Evolutionary conservation across 352 stramenopile species (phyloP).

Genomic region (Globisporangium paroecandrum): DNA sequence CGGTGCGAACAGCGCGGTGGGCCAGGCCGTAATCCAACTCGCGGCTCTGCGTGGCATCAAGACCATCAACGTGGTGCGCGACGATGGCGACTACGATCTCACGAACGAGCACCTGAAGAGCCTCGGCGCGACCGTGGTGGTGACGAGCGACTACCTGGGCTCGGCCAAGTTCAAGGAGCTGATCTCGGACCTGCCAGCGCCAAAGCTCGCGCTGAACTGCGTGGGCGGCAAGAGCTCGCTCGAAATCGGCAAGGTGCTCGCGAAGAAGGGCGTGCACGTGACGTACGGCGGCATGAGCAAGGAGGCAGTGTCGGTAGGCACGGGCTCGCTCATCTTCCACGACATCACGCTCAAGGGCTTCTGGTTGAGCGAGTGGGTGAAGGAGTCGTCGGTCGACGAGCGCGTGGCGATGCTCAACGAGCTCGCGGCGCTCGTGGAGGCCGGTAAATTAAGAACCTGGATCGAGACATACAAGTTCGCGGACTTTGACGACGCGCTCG

Average conservation of each 20-base stretch:
- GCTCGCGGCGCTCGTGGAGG: conserved; percentile 60
- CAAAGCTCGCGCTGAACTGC: conserved; percentile 84
- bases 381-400: conserved; percentile 59
- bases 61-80: conserved; percentile 88
- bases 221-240: conserved; percentile 69
- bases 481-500: conserved; percentile 78
- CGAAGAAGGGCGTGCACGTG: conserved; percentile 74
- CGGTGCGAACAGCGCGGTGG: conserved; percentile 84
- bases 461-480: conserved; percentile 86
- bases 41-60: conserved; percentile 83
- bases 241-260: conserved; percentile 64
- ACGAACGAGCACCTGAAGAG: conserved; percentile 77
- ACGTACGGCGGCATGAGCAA: conserved; percentile 83
- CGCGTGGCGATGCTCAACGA: conserved; percentile 64
- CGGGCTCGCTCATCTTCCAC: conserved; percentile 79
- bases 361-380: conserved; percentile 84
- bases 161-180: conserved; percentile 85
- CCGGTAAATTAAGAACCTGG: conserved; percentile 76
- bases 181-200: conserved; percentile 71
- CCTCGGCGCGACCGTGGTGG: conserved; percentile 72
- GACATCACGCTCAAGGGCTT: conserved; percentile 87
- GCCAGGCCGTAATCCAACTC: conserved; percentile 87
- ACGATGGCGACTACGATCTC: conserved; percentile 77
- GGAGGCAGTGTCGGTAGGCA: conserved; percentile 62
- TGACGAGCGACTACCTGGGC: conserved; percentile 65